These are phyloP conservation scores for Ganoderma leucocontextum DNA, from an alignment of 1,284 basidiomycete species.

Conservation along the genomic window DNA sequence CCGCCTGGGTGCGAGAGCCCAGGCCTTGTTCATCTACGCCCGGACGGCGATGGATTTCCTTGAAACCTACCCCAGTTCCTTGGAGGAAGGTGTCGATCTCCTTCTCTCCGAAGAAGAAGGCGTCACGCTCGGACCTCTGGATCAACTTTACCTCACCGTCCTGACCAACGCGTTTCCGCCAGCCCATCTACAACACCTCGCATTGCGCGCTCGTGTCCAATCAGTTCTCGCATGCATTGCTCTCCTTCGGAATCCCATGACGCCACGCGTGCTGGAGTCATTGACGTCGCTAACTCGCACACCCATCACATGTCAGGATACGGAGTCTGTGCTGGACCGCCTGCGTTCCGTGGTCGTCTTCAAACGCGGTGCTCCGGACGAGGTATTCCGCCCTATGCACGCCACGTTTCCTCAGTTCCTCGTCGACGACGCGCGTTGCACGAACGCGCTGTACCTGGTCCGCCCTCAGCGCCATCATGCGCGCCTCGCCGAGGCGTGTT, in stretches of 20 bases:
- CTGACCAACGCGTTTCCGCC: slow-evolving; percentile 8
- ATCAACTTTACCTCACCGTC: slow-evolving; percentile 10
- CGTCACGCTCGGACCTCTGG: slow-evolving; percentile 10
- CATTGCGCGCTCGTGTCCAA: not conserved
- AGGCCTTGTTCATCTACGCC: slow-evolving; percentile 27
- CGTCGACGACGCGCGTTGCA: slow-evolving; percentile 12
- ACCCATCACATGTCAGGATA: slow-evolving; percentile 2
- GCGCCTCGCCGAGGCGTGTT: not conserved
- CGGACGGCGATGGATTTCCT: slow-evolving; percentile 20
- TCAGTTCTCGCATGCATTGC: slow-evolving; percentile 9
- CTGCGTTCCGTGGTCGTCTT: slow-evolving; percentile 20
- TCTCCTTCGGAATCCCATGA: slow-evolving; percentile 5
- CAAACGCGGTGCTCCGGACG: not conserved
- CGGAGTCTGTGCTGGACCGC: slow-evolving; percentile 7
- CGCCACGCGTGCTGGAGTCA: slow-evolving; percentile 4
- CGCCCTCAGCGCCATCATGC: not conserved
- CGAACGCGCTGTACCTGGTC: not conserved
- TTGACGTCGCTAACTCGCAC: slow-evolving; percentile 1
- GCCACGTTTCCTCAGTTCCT: slow-evolving; percentile 25
- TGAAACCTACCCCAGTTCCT: slow-evolving; percentile 7
- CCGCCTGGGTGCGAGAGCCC: slow-evolving; percentile 13
- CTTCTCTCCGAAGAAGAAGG: slow-evolving; percentile 10
- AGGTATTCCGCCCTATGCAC: slow-evolving; percentile 12
- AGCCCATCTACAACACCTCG: not conserved
- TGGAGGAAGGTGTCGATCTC: slow-evolving; percentile 12